Conservation (phyloP, 2,329 filamentous ascomycete genomes). For the Ophiosphaerella narmari region DNA sequence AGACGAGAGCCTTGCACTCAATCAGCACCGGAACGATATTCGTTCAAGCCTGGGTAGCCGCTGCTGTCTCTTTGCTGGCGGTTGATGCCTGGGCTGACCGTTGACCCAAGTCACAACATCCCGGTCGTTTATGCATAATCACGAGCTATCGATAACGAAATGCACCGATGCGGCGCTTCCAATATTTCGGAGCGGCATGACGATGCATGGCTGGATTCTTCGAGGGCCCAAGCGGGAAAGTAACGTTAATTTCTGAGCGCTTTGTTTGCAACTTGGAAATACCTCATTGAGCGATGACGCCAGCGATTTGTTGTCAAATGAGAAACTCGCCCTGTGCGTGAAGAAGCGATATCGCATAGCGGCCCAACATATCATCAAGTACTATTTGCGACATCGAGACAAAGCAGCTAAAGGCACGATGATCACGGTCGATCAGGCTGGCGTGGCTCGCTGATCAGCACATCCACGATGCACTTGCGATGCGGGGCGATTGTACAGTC, state of each 20-base stretch:
- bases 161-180: conserved; percentile 17
- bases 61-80: too few relatives aligned
- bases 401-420: too few relatives aligned
- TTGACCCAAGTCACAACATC: conserved; percentile 4
- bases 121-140: conserved; percentile 16
- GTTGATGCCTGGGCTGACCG: conserved; percentile 8
- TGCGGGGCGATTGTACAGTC: too few relatives aligned
- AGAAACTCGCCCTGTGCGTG: not conserved
- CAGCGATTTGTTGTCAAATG: not conserved
- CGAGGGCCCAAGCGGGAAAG: not conserved
- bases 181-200: conserved; percentile 23
- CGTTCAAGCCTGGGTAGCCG: too few relatives aligned
- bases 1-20: not conserved
- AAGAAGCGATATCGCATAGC: not conserved
- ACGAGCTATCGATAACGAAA: conserved; percentile 25
- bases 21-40: not conserved
- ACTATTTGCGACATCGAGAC: too few relatives aligned
- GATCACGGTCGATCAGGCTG: too few relatives aligned
- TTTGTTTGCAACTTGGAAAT: not conserved
- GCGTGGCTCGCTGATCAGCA: too few relatives aligned
- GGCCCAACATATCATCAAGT: conserved; percentile 1
- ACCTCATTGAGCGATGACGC: conserved; percentile 8
- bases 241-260: not conserved
- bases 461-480: too few relatives aligned
- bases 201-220: conserved; percentile 6